Evolutionary conservation across 352 stramenopile genomes (phyloP), one percentile per base, ranked within the genome.

Genomic region (Thalassiosira exigua): DNA sequence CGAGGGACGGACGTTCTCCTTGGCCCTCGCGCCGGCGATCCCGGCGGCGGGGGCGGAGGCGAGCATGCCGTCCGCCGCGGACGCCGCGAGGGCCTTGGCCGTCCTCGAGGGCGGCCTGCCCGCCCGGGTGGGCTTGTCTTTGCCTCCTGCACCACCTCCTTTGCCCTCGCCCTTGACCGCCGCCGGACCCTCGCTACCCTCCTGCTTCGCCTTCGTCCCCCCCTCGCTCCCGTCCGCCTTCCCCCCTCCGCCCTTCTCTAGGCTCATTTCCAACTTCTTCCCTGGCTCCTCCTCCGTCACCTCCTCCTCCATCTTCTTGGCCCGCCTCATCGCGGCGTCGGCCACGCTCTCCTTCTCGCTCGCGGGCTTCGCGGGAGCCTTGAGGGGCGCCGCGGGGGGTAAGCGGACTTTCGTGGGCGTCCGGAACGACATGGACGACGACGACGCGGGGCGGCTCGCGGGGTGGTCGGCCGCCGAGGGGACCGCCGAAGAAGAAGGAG

Each of bases 331-430:
- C 21, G 60, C 60, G 22, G 36, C 22, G 42, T 69, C 60, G 21
- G 24, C 60, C 44, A 69, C 42, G 26, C 60, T 69, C 41, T 69
- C 60, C 44, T 59, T 69, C 27, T 69, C 60, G 4, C 24, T 39
- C 1, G 60, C 60, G 1, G 60, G 60, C 44, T 69, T 69, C n/a
- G 60, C 60, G 2, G 60, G 60, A 30, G 44, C 44, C 60, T 46
- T 69, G 46, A 69, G 58, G 44, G 39, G n/a, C 12, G 27, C 3
- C 4, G 51, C 60, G n/a, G 60, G 19, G 9, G 58, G 42, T 1
- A 50, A 60, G 30, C 60, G 58, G 41, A 32, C 58, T 44, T 69
- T 69, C 33, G 60, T 50, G 27, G 60, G 60, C 3, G 60, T 69
- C 3, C 14, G 26, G 60, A 26, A 69, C 17, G 29, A 50, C 22